phyloP scores from a whole-genome alignment of 805 yeast species.

The Peterozyma xylosa region DNA sequence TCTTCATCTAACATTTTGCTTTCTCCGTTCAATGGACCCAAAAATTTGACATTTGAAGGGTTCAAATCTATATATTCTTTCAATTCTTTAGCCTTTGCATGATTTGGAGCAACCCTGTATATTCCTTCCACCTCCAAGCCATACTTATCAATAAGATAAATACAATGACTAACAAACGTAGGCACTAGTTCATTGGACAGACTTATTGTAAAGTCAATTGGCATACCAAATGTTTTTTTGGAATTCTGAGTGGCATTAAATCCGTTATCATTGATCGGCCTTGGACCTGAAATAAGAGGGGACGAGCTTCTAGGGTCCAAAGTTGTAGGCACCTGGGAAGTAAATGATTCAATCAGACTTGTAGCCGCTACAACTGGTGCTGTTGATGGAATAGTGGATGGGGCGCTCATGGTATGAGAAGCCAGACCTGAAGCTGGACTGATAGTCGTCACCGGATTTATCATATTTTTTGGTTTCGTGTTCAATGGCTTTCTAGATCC shows the following conservation, averaged over 20 bases:
- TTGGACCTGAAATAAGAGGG: conserved; percentile 15
- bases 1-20: conserved; percentile 67
- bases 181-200: conserved; percentile 92
- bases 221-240: conserved; percentile 66
- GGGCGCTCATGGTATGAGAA: background rate
- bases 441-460: background rate
- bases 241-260: conserved; percentile 10
- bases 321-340: conserved; percentile 1
- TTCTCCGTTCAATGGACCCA: conserved; percentile 32
- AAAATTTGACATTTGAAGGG: conserved; percentile 50
- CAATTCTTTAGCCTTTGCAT: conserved; percentile 63
- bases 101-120: conserved; percentile 79
- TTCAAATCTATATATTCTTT: conserved; percentile 67
- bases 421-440: conserved; percentile 2
- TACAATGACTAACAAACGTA: conserved; percentile 79
- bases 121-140: conserved; percentile 88
- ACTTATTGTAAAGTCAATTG: conserved; percentile 69
- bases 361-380: conserved; percentile 6
- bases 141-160: conserved; percentile 74
- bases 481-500: conserved; percentile 29
- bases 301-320: conserved; percentile 1
- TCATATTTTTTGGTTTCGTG: background rate
- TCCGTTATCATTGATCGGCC: conserved; percentile 16
- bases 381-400: conserved; percentile 7
- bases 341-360: conserved; percentile 9